These are phyloP conservation scores for Solanum chiquidenum DNA, from an alignment of 257 asterid genomes.

Conservation along the genomic window DNA sequence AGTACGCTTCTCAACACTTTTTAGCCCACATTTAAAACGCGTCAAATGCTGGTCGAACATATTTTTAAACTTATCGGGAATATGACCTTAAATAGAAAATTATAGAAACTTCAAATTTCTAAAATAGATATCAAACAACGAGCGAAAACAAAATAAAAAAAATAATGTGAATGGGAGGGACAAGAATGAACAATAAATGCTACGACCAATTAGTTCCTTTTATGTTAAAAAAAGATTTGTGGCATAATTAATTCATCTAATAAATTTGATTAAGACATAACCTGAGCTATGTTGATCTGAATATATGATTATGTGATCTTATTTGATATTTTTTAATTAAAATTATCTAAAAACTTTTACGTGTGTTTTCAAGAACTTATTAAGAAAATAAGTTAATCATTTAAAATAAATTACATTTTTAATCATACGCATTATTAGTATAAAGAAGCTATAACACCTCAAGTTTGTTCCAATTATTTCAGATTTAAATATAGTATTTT, in stretches of 20 bases:
- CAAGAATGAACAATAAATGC: neutral
- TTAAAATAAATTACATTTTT: too few species aligned
- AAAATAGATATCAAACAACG: fast-evolving
- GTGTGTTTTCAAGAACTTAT: too few species aligned
- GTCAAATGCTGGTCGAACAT: neutral
- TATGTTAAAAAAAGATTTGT: too few species aligned
- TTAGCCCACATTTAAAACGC: neutral
- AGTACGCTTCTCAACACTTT: neutral
- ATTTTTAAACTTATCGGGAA: neutral
- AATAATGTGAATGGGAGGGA: neutral
- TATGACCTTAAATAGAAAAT: neutral
- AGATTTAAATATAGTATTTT: too few species aligned
- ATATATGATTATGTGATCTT: neutral
- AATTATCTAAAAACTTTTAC: too few species aligned
- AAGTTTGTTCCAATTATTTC: neutral
- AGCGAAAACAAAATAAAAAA: neutral
- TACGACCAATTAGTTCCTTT: neutral
- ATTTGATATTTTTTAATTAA: too few species aligned
- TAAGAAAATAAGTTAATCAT: too few species aligned
- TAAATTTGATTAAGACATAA: too few species aligned
- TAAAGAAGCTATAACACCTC: too few species aligned
- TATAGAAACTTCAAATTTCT: neutral
- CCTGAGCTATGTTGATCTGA: neutral
- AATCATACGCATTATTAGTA: too few species aligned
- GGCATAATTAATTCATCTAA: neutral